Evolutionary conservation across 257 asterid genomes (phyloP), one percentile per base, ranked within the genome.

Genomic region (Paraleonurus japonicus): DNA sequence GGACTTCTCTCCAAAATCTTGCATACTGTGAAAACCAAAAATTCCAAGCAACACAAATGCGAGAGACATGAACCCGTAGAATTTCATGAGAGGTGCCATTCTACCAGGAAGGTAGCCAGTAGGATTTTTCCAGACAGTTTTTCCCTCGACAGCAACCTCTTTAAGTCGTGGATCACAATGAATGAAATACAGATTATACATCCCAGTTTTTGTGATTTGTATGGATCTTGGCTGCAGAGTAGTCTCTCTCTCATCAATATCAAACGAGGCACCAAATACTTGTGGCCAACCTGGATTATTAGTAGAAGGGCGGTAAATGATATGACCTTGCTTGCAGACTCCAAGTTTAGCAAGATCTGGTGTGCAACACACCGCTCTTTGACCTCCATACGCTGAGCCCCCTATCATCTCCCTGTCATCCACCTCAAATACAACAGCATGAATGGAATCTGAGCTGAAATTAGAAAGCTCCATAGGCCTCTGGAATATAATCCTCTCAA

Each of bases 331-430:
- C 70, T 84, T 88, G 82, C 98, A 93, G 59, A 88, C 97, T 67
- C 97, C 97, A 55, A 93, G 95, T 81, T 93, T 93, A 26, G 96
- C 93, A 76, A 93, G 96, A 84, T 93, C 98, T 5, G 85, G 85
- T 1, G 95, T 76, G 84, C 98, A 93, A 76, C 98, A 93, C 48
- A 93, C 80, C 39, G 98, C 98, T 84, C 97, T 87, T 81, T 93
- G 98, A 22, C 98, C 98, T 37, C 98, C 97, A 19, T 93, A 93
- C 22, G 95, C 98, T 19, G 98, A 93, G 68, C 98, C 98, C 23
- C 98, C 98, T 28, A 93, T 90, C 2, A 67, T 51, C 78, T 93
- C 96, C 70, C 95, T 83, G 74, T 93, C 98, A 61, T 87, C 96
- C 72, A 93, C 98, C 92, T 93, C 97, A 73, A 93, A 93, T 35